Evolutionary conservation across 2,329 filamentous ascomycete genomes (phyloP), one percentile per base, ranked within the genome.

Genomic region (Sclerotinia minor): DNA sequence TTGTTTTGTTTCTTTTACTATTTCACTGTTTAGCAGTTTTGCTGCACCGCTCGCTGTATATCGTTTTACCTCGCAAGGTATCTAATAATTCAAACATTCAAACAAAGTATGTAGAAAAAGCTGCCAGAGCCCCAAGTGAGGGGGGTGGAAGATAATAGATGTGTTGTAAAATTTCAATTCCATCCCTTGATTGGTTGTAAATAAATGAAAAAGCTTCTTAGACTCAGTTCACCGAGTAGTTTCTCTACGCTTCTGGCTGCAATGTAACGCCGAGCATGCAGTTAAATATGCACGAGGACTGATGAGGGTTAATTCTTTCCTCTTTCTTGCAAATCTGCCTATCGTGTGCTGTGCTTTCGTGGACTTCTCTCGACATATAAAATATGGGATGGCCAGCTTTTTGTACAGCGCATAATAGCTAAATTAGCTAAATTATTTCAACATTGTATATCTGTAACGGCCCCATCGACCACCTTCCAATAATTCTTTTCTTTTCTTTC

Each of bases 181-280:
- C 64, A 52, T 54, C 47, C 6, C n/a, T 47, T 63, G 19, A 67
- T 67, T 63, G 55, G 65, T 45, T 50, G 38, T n/a, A 15, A 52
- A 52, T 26, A 52, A 63, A 52, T 52, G 35, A 61, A 41, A 41
- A 49, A 49, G 44, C 44, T 38, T 21, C 49, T 29, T 19, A 11
- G 13, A 50, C n/a, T n/a, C 15, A 26, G 29, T 49, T 61, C 59
- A 67, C 66, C 66, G 66, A 67, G 65, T 35, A 32, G 50, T 50
- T 29, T 50, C 19, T 41, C 52, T 64, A 64, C 65, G 66, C 66
- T 65, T 64, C 53, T 24, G 29, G 59, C 59, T 64, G 66, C 65
- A 55, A n/a, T 57, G 59, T 64, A 55, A 67, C 66, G 38, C 44
- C 59, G 52, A 50, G 35, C 57, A 65, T 44, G 49, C 50, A 44